A percentile compares a stretch with the other conserved stretches of the same genome.
phyloP scores from a whole-genome alignment of 768 basidiomycete species.

The Psilocybe azurescens region DNA sequence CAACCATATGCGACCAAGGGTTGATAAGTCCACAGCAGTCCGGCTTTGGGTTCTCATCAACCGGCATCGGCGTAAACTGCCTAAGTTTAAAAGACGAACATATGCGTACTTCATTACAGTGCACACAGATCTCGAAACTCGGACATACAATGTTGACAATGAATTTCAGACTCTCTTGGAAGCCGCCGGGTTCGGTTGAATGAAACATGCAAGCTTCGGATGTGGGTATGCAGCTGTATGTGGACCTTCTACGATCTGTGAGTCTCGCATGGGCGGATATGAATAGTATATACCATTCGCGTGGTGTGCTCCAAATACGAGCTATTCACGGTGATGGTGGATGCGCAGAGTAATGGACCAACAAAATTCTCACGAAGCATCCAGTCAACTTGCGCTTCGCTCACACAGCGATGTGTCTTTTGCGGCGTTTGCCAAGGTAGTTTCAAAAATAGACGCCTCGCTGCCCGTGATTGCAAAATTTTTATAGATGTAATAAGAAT shows the following conservation, averaged over 20 bases:
- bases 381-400: neutral
- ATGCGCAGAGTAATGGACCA: neutral
- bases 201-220: neutral
- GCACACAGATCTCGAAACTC: neutral
- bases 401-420: neutral
- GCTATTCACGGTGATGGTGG: neutral
- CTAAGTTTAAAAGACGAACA: neutral
- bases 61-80: conserved; percentile 15
- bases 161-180: neutral
- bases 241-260: neutral
- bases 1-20: conserved; percentile 1
- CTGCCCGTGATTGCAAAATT: neutral
- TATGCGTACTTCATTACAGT: neutral
- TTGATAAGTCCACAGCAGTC: neutral
- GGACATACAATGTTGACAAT: neutral
- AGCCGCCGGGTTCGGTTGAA: neutral
- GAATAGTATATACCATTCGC: neutral
- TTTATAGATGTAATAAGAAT: neutral
- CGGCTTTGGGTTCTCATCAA: conserved; percentile 11
- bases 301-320: neutral
- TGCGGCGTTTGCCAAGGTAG: neutral
- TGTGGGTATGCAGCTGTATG: neutral
- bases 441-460: neutral
- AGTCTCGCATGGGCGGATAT: neutral
- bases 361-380: neutral